Percentiles rank a stretch among this genome's conserved stretches.
phyloP scores from a whole-genome alignment of 1,139 yeast species.

The Sugiyamaella japonica region DNA sequence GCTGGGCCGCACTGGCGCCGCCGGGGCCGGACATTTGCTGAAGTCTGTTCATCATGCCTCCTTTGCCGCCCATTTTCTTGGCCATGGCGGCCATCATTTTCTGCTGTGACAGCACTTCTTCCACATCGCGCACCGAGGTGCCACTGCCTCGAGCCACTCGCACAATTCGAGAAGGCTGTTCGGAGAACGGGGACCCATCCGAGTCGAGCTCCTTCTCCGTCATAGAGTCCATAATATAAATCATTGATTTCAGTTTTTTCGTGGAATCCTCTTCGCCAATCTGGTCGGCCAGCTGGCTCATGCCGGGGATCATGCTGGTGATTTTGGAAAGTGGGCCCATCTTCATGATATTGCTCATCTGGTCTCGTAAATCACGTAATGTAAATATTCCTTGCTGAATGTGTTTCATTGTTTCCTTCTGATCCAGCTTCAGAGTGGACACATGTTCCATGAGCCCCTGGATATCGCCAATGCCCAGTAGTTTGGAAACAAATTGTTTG shows the following conservation, averaged over 20 bases:
- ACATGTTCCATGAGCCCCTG: slow-evolving; percentile 95
- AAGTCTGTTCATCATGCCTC: slow-evolving; percentile 46
- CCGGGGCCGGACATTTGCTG: slow-evolving; percentile 39
- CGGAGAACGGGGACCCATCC: slow-evolving; percentile 79
- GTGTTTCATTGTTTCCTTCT: slow-evolving; percentile 89
- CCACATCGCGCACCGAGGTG: slow-evolving; percentile 88
- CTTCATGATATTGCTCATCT: slow-evolving; percentile 90
- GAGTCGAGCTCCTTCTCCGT: slow-evolving; percentile 86
- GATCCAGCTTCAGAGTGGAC: slow-evolving; percentile 83
- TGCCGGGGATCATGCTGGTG: slow-evolving; percentile 92
- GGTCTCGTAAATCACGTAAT: slow-evolving; percentile 86
- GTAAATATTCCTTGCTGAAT: slow-evolving; percentile 95
- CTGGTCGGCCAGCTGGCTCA: slow-evolving; percentile 79
- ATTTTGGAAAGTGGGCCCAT: slow-evolving; percentile 95
- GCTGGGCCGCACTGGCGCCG: slow-evolving; percentile 39
- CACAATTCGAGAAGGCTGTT: slow-evolving; percentile 81
- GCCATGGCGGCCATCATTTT: slow-evolving; percentile 97
- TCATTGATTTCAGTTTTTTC: slow-evolving; percentile 79
- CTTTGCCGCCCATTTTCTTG: slow-evolving; percentile 58
- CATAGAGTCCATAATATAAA: slow-evolving; percentile 95
- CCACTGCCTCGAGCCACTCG: slow-evolving; percentile 98
- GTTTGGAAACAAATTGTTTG: slow-evolving; percentile 79
- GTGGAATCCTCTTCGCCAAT: slow-evolving; percentile 85
- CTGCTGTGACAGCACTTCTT: slow-evolving; percentile 88
- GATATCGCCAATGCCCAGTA: slow-evolving; percentile 93